Conservation (phyloP, 352 stramenopile species). For the Globisporangium mamillatum region DNA sequence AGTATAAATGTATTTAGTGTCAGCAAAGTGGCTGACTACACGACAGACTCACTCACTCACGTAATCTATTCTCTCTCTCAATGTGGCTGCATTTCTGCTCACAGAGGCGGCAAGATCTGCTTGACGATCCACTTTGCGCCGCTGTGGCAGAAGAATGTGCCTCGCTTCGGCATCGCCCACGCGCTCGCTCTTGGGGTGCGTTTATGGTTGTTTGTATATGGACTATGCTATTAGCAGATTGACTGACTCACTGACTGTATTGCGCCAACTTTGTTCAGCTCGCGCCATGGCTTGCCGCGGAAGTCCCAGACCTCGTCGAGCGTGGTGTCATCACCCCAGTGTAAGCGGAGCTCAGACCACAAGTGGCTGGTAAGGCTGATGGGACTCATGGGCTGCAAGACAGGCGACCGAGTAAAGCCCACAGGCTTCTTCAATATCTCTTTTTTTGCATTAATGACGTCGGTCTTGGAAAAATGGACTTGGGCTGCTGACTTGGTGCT, state of each 20-base stretch:
- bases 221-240: not conserved
- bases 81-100: too few species aligned
- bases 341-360: conserved; percentile 21
- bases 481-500: not conserved
- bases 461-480: not conserved
- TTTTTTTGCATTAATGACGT: conserved; percentile 1
- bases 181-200: conserved; percentile 78
- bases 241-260: not conserved
- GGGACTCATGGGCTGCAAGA: not conserved
- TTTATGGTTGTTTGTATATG: not conserved
- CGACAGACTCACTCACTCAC: not conserved
- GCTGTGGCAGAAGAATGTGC: conserved; percentile 89
- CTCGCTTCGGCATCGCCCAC: conserved; percentile 83
- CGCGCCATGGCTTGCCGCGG: conserved; percentile 82
- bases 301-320: conserved; percentile 85
- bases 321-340: conserved; percentile 70
- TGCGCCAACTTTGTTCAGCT: conserved; percentile 33
- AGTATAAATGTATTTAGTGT: not conserved
- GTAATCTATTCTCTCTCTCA: not conserved
- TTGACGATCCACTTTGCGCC: conserved; percentile 87
- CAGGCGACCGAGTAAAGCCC: not conserved
- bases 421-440: conserved; percentile 1
- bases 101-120: conserved; percentile 84
- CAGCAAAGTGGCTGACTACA: not conserved
- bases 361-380: not conserved